Conservation (phyloP, 164 flowering plant genomes). For the Litsea cubeba region DNA sequence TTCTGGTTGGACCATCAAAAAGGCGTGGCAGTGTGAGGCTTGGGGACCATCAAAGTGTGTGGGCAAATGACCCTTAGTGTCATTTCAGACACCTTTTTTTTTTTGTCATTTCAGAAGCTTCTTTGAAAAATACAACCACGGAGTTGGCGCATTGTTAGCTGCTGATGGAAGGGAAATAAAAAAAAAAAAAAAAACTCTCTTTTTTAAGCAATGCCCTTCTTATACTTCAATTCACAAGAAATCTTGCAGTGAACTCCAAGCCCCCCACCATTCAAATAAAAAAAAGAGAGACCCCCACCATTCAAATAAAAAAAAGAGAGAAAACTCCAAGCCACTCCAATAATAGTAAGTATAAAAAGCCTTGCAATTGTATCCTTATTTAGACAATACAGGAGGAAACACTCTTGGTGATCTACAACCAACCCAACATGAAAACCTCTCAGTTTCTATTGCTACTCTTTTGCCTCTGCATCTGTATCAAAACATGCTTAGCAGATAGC, state of each 20-base stretch:
- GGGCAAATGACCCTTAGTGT: too few species aligned
- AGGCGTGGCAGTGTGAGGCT: too few species aligned
- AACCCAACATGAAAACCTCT: constrained; percentile 3
- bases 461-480: constrained; percentile 1
- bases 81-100: too few species aligned
- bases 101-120: neutral
- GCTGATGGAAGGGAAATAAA: neutral
- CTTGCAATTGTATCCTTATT: constrained; percentile 4
- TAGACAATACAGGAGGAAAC: neutral
- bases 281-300: neutral
- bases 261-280: neutral
- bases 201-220: constrained; percentile 15
- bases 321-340: neutral
- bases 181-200: neutral
- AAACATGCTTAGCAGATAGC: constrained; percentile 10
- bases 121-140: neutral
- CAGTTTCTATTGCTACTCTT: neutral
- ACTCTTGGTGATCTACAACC: neutral
- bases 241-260: constrained; percentile 24
- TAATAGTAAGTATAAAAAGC: neutral
- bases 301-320: too few species aligned
- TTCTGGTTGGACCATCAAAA: too few species aligned
- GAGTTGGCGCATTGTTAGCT: neutral
- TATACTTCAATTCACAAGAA: constrained; percentile 10
- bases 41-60: too few species aligned